These are phyloP conservation scores for Leccinum broughii DNA, from an alignment of 768 basidiomycete species.

Conservation along the genomic window DNA sequence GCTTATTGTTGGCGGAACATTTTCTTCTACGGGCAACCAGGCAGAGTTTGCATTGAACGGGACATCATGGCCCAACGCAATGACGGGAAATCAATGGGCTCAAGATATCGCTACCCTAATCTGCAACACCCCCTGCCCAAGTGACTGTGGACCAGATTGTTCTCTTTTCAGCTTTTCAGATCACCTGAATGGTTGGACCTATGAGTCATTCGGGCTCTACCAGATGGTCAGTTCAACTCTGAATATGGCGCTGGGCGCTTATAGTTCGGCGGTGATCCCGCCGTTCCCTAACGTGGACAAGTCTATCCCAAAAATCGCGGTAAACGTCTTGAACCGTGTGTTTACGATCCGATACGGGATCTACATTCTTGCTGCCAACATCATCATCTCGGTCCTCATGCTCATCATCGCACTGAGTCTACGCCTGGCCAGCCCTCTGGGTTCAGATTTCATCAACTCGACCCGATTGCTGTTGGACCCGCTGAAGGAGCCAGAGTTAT, in stretches of 20 bases:
- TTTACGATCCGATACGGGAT: neutral
- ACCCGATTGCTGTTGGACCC: neutral
- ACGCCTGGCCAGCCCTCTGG: conserved; percentile 1
- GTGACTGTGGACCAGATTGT: neutral
- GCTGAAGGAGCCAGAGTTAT: conserved; percentile 13
- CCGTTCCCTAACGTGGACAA: no score
- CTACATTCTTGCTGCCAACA: neutral
- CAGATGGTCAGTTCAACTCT: neutral
- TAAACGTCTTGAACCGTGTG: neutral
- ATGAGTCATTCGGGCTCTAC: no score
- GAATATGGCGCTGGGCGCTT: neutral
- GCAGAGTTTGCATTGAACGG: neutral
- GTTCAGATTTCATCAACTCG: conserved; percentile 8
- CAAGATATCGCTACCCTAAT: conserved; percentile 3
- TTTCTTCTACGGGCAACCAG: neutral
- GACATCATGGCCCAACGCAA: neutral
- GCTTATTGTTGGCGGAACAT: neutral
- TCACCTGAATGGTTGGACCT: neutral
- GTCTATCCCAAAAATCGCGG: no score
- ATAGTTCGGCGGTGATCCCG: neutral
- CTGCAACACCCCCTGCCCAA: neutral
- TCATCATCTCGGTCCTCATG: conserved; percentile 4
- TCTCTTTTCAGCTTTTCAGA: neutral
- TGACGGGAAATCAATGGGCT: neutral
- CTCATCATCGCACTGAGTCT: conserved; percentile 7